Percentiles rank a stretch among this genome's conserved stretches.
Conservation (phyloP, 2,329 filamentous ascomycete genomes). For the Aschersonia sp. region DNA sequence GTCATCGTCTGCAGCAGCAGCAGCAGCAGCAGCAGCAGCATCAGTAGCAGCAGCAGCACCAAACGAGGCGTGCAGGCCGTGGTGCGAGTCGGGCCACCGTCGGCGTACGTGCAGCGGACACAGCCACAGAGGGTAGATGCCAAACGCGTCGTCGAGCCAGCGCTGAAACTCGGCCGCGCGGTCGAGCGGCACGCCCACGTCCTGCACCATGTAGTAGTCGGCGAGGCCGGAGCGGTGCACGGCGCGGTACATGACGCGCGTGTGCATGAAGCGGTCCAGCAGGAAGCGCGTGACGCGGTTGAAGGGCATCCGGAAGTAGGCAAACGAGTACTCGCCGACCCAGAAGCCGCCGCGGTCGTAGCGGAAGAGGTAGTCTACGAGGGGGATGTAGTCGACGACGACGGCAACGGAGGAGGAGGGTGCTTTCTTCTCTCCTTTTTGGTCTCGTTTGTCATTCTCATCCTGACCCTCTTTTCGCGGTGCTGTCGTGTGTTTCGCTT, state of each 20-base stretch:
- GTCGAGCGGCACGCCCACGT: slow-evolving; percentile 37
- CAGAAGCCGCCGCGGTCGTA: slow-evolving; percentile 59
- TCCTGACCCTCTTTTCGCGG: too few relatives aligned
- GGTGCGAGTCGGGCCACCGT: slow-evolving; percentile 22
- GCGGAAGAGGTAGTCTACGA: slow-evolving; percentile 55
- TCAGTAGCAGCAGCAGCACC: slow-evolving; percentile 14
- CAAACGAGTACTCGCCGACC: slow-evolving; percentile 47
- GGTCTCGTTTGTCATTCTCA: too few relatives aligned
- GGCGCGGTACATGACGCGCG: slow-evolving; percentile 50
- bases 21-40: slow-evolving; percentile 9
- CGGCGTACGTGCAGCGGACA: slow-evolving; percentile 34
- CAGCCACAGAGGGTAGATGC: slow-evolving; percentile 41
- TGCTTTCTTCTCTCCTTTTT: too few relatives aligned
- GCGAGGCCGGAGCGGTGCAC: slow-evolving; percentile 46
- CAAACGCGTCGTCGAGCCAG: slow-evolving; percentile 30
- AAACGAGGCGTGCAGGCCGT: slow-evolving; percentile 34
- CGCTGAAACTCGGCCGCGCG: slow-evolving; percentile 26
- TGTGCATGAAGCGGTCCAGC: slow-evolving; percentile 48
- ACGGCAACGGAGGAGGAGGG: too few relatives aligned
- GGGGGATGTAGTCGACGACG: slow-evolving; percentile 36
- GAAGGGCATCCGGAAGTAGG: slow-evolving; percentile 50
- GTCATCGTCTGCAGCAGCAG: too few relatives aligned
- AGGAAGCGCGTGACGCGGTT: slow-evolving; percentile 45
- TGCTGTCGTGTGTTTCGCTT: too few relatives aligned
- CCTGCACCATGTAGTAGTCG: slow-evolving; percentile 49